Evolutionary conservation across 768 basidiomycete species (phyloP).

Genomic region (Boletus sp.): DNA sequence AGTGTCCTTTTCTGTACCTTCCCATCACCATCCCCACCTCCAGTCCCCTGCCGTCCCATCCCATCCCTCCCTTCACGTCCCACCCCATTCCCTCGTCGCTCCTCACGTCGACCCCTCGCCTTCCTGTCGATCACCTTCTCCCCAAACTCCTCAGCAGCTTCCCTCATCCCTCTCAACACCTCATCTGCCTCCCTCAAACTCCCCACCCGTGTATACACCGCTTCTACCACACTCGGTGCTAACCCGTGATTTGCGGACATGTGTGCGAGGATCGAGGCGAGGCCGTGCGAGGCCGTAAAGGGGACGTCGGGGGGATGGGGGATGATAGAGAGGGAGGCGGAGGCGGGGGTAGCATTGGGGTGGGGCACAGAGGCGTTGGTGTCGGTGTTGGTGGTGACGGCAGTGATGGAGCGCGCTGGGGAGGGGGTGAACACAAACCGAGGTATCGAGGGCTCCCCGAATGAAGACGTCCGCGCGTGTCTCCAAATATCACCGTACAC

Average conservation of each 20-base stretch:
- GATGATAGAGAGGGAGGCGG: neutral
- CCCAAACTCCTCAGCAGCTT: slow-evolving; percentile 33
- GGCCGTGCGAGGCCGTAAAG: slow-evolving; percentile 24
- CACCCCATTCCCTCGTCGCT: no score
- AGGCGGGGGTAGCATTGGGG: no score
- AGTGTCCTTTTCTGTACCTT: neutral
- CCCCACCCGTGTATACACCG: slow-evolving; percentile 33
- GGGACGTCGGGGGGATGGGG: slow-evolving; percentile 15
- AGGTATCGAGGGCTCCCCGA: neutral
- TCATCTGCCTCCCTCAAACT: slow-evolving; percentile 39
- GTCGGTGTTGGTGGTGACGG: neutral
- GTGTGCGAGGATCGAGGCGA: slow-evolving; percentile 31
- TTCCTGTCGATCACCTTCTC: slow-evolving; percentile 12
- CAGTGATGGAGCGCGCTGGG: neutral
- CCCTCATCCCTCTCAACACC: slow-evolving; percentile 37
- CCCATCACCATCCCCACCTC: neutral
- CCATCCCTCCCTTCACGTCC: neutral
- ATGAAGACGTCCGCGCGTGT: neutral
- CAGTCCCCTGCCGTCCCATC: no score
- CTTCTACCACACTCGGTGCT: slow-evolving; percentile 37
- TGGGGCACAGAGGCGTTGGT: neutral
- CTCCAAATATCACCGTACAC: neutral
- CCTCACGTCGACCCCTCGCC: neutral
- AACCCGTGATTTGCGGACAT: slow-evolving; percentile 49
- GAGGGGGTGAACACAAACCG: slow-evolving; percentile 5